These are phyloP conservation scores for Cercophora samala DNA, from an alignment of 495 filamentous ascomycete species.

Conservation along the genomic window DNA sequence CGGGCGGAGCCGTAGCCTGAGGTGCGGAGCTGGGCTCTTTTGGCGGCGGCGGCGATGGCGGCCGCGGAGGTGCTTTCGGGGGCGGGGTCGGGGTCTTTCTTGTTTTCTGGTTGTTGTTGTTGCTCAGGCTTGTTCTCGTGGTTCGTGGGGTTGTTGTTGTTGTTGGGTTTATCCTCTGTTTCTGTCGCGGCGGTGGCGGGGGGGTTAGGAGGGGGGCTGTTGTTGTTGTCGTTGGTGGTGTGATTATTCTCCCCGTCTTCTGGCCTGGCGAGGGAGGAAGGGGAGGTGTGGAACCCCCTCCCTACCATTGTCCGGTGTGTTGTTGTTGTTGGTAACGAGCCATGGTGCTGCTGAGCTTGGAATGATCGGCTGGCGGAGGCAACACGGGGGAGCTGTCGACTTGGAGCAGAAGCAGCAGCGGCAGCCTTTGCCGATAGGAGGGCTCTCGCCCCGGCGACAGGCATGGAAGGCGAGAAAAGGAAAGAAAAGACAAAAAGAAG, in stretches of 20 bases:
- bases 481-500: not conserved
- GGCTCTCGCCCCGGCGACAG: constrained; percentile 32
- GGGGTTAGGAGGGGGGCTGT: too few relatives aligned
- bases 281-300: constrained; percentile 23
- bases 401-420: constrained; percentile 2
- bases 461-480: constrained; percentile 22
- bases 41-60: constrained; percentile 11
- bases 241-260: constrained; percentile 16
- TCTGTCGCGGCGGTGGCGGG: not conserved
- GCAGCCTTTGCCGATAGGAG: constrained; percentile 28
- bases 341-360: constrained; percentile 3
- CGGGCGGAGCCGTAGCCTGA: constrained; percentile 37
- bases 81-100: not conserved
- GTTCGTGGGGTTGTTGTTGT: constrained; percentile 5
- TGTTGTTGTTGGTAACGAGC: too few relatives aligned
- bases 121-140: constrained; percentile 6
- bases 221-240: too few relatives aligned
- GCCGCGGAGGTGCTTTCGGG: not conserved
- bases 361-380: constrained; percentile 10
- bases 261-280: constrained; percentile 16
- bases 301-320: not conserved
- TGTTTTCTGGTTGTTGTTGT: not conserved
- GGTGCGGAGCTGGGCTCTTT: constrained; percentile 21
- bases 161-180: constrained; percentile 5
- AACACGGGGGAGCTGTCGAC: constrained; percentile 23